Base-by-base conservation (phyloP, 257 asterid genomes). In the Echium plantagineum region DNA sequence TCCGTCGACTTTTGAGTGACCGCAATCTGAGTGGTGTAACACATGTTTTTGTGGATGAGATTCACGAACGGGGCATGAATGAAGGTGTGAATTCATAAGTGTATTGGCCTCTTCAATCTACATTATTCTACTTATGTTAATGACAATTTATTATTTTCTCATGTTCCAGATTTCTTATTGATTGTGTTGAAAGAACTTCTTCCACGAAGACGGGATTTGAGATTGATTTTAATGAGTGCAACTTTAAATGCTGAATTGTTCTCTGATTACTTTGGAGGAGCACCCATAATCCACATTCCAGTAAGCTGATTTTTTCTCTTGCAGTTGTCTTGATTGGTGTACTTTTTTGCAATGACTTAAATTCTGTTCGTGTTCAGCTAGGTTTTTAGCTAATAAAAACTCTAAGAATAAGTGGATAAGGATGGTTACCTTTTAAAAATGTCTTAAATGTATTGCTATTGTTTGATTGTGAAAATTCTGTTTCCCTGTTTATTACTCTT, bases 31-130 rank as follows among this genome's bases (percentile, higher is more conserved):
- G 80, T 59, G 98, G 95, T 17, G 59, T 86, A 64, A 93, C 95
- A 60, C 97, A 93, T 78, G 89, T 89, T 60, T 86, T 93, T 67
- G 96, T 93, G 63, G 98, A 93, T 83, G 98, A 93, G 71, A 93
- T 93, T 74, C 98, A 93, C 46, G 98, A 93, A 79, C 84, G 98
- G 42, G 98, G 98, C 77, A 93, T 93, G 97, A 93, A 93, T 83
- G 98, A 93, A 93, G 98, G 98, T 93, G 69, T 71, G 71, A 65
- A 28, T 53, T n/a, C 21, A 59, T 63, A 53, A 22, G 13, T 60
- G 24, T 61, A 61, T 46, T 60, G 51, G 51, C 63, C 62, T 65
- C 64, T 30, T 54, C 51, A 17, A 51, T 57, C 66, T 19, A 63
- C 61, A 7, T 35, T 61, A 67, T 62, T 69, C 28, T 55, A 57